Base-by-base conservation (phyloP, 1,139 yeast genomes). In the Hemisphaericaspora xylofermentans region DNA sequence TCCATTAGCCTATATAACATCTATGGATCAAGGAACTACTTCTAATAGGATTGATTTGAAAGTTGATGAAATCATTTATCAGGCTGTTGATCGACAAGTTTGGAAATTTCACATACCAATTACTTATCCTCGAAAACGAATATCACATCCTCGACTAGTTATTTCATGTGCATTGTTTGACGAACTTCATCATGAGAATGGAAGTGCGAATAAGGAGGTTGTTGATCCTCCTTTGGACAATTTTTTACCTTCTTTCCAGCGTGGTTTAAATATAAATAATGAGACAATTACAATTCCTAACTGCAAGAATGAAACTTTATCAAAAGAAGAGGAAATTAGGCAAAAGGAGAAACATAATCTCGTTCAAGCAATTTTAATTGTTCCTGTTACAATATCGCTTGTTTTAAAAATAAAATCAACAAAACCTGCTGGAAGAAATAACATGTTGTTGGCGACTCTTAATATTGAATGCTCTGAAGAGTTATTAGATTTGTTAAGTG, bases 341-440 rank as follows among this genome's bases (percentile, higher is more conserved):
- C 9, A 16, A 16, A 17, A 16, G 17, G 16, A 31, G 25, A 9
- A 15, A 4, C 5, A 16, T 13, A 29, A 16, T 16, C 12, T 30
- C 9, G 2, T 43, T 4, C 22, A 39, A 6, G 37, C 51, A 12
- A 38, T 35, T 4, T 24, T 49, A 6, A 35, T 33, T 9, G 36
- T 61, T n/a, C 66, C 66, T 3, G 54, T 63, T 4, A 47, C 53
- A 3, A 51, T 59, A 1, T 57, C 64, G 1, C 44, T 62, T 13
- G 78, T 79, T 32, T 71, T 84, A 49, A 68, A 79, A 44, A 63
- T 84, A 32, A 73, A 82, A 48, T 74, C 82, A 41, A 68, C 80
- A 22, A 72, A 76, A 57, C 71, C 86, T 1, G 80, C 78, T 1
- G 82, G 82, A 5, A 68, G 80, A 39, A 71, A 74, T 46, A 74